These are phyloP conservation scores for Fulvia fulva DNA, from an alignment of 2,329 filamentous ascomycete genomes.

Conservation along the genomic window DNA sequence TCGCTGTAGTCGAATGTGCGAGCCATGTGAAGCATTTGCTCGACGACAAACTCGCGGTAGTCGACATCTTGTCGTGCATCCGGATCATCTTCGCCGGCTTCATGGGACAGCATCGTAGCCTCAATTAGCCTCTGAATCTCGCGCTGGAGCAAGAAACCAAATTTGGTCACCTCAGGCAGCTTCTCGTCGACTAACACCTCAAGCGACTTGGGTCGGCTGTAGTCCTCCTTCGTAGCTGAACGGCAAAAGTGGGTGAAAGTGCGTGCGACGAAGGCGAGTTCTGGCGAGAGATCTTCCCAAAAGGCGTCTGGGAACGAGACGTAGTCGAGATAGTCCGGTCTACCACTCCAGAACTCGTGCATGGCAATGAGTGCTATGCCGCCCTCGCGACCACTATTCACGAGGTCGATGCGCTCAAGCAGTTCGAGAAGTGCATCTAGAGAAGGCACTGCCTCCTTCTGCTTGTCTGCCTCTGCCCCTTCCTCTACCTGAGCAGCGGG, in stretches of 20 bases:
- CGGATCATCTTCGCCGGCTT: conserved; percentile 50
- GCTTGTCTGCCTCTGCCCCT: conserved; percentile 44
- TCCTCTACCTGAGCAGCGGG: conserved; percentile 54
- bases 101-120: conserved; percentile 53
- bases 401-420: conserved; percentile 87
- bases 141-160: conserved; percentile 80
- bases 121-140: conserved; percentile 70
- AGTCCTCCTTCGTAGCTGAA: conserved; percentile 34
- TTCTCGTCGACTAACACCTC: conserved; percentile 81
- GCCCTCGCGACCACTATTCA: conserved; percentile 83
- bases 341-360: conserved; percentile 92
- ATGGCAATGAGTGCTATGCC: conserved; percentile 92
- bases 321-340: conserved; percentile 74
- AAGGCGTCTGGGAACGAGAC: conserved; percentile 66
- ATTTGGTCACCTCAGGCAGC: conserved; percentile 86
- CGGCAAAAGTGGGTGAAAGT: conserved; percentile 94
- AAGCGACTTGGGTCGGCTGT: conserved; percentile 64
- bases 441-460: conserved; percentile 57
- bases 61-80: conserved; percentile 70
- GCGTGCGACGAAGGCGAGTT: conserved; percentile 83
- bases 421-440: conserved; percentile 85
- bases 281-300: conserved; percentile 77
- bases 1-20: conserved; percentile 95
- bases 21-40: conserved; percentile 90
- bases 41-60: conserved; percentile 91